phyloP scores from a whole-genome alignment of 2,329 filamentous ascomycete genomes.

The Cladosporium sphaerospermum region DNA sequence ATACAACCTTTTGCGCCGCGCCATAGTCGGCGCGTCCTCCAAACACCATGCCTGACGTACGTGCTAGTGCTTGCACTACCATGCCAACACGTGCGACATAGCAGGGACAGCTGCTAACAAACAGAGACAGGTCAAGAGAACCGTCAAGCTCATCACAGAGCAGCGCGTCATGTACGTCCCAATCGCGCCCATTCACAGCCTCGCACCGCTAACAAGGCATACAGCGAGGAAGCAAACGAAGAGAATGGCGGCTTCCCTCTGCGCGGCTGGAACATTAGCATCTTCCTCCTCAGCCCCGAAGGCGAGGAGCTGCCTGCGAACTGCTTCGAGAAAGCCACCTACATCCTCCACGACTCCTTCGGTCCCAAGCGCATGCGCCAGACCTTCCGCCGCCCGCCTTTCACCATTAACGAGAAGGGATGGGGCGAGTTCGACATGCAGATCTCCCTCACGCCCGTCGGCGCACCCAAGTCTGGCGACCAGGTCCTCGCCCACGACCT shows the following conservation, averaged over 20 bases:
- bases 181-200: not conserved
- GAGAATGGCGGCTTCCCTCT: slow-evolving; percentile 81
- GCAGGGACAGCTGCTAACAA: slow-evolving; percentile 7
- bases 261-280: slow-evolving; percentile 82
- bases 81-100: not conserved
- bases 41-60: slow-evolving; percentile 33
- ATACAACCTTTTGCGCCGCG: slow-evolving; percentile 8
- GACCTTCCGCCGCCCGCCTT: slow-evolving; percentile 78
- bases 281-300: slow-evolving; percentile 77
- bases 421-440: slow-evolving; percentile 98
- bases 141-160: slow-evolving; percentile 87
- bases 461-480: slow-evolving; percentile 71
- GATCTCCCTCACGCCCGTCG: slow-evolving; percentile 70
- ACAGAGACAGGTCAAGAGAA: slow-evolving; percentile 63
- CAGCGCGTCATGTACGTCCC: slow-evolving; percentile 70
- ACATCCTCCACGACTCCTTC: slow-evolving; percentile 92
- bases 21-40: slow-evolving; percentile 5
- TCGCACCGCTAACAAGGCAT: slow-evolving; percentile 13
- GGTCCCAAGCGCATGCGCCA: slow-evolving; percentile 66
- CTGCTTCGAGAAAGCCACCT: slow-evolving; percentile 86
- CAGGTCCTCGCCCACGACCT: slow-evolving; percentile 78
- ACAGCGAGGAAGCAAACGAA: slow-evolving; percentile 70
- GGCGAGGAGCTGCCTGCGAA: slow-evolving; percentile 77
- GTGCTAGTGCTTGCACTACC: slow-evolving; percentile 11
- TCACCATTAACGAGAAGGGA: slow-evolving; percentile 85